These are phyloP conservation scores for Coemansia aciculifera DNA, from an alignment of 192 early-diverging fungal genomes.

Conservation along the genomic window DNA sequence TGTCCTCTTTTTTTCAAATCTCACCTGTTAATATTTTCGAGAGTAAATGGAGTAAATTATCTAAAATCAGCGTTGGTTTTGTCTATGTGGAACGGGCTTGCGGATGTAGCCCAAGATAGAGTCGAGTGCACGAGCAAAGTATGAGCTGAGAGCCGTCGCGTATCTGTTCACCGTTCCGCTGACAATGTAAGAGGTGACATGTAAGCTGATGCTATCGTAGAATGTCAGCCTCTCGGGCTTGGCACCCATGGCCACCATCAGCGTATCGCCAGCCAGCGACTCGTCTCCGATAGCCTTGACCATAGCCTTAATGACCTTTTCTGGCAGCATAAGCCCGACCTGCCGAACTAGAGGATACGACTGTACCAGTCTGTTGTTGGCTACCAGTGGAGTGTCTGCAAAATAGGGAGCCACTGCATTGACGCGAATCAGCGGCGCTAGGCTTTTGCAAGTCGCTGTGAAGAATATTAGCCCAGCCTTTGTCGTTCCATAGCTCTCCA, in stretches of 20 bases:
- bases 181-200: conserved; percentile 39
- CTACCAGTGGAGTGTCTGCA: conserved; percentile 58
- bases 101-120: conserved; percentile 22
- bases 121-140: conserved; percentile 19
- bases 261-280: conserved; percentile 54
- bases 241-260: conserved; percentile 47
- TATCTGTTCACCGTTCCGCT: conserved; percentile 34
- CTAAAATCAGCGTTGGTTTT: background rate
- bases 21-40: conserved; percentile 4
- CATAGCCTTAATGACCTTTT: conserved; percentile 61
- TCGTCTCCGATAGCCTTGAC: conserved; percentile 60
- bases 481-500: conserved; percentile 75
- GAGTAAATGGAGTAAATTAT: background rate
- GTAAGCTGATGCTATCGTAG: conserved; percentile 29
- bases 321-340: conserved; percentile 38
- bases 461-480: conserved; percentile 76
- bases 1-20: background rate
- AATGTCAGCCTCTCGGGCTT: conserved; percentile 25
- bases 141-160: conserved; percentile 9
- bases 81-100: conserved; percentile 5
- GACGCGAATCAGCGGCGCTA: conserved; percentile 58
- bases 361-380: conserved; percentile 30
- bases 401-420: conserved; percentile 68
- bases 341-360: conserved; percentile 33
- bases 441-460: conserved; percentile 46